Evolutionary conservation across 768 basidiomycete species (phyloP), one percentile per base, ranked within the genome.

Genomic region (Tulasnella sp.): DNA sequence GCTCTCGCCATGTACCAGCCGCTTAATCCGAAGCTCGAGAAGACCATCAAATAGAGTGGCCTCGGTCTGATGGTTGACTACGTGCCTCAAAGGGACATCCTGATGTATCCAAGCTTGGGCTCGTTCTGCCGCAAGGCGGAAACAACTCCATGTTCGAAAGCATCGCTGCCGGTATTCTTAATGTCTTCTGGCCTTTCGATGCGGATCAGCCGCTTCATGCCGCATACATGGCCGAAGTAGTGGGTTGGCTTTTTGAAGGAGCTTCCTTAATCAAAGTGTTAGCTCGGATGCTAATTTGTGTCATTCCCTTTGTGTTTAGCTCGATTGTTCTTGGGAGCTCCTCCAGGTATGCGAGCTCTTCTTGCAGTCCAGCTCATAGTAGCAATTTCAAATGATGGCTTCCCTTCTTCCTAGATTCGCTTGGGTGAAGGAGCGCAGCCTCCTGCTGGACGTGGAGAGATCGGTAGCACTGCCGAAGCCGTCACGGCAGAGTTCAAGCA

Each of bases 141-240:
- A n/a, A n/a, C n/a, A n/a, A n/a, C n/a, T n/a, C n/a, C n/a, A n/a
- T n/a, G n/a, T n/a, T n/a, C n/a, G 53, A 54, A 25, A 54, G 53
- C 42, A 38, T 54, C 12, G 42, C 29, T 17, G 42, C 31, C 3
- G 38, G 38, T 25, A 41, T 54, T 4, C 27, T 54, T 15, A 54
- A 54, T 42, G 42, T 54, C 4, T 54, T 54, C n/a, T n/a, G n/a
- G n/a, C n/a, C n/a, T n/a, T n/a, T n/a, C n/a, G n/a, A n/a, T n/a
- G n/a, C n/a, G n/a, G 53, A 54, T 34, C 53, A 54, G 42, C 53
- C 53, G 17, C 15, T 38, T 5, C 53, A 38, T 21, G 53, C 53
- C 24, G 53, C 53, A 2, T 31, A 54, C n/a, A 38, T 54, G 53
- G 43, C n/a, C n/a, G n/a, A n/a, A n/a, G n/a, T n/a, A n/a, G n/a